phyloP scores from a whole-genome alignment of 169 alveolate species.

The Babesia sp. region DNA sequence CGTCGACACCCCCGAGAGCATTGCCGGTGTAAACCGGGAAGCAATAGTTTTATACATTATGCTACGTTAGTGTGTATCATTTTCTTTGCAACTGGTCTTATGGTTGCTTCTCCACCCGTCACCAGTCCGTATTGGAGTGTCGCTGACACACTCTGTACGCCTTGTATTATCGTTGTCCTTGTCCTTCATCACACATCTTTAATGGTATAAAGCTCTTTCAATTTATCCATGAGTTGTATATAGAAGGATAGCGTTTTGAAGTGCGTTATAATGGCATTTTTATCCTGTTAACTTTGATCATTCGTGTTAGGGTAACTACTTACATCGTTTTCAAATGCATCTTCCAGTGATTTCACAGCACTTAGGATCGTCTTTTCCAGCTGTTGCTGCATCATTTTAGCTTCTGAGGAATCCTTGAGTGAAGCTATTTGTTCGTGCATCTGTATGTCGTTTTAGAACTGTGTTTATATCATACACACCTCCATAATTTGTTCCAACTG shows the following conservation, averaged over 20 bases:
- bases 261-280: conserved; percentile 2
- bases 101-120: too few relatives aligned
- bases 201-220: not conserved
- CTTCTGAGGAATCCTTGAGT: conserved; percentile 15
- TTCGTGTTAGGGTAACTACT: not conserved
- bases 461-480: conserved; percentile 9
- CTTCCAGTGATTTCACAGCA: not conserved
- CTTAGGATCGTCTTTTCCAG: conserved; percentile 2
- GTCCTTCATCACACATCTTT: not conserved
- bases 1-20: not conserved
- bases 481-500: conserved; percentile 49
- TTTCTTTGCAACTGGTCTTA: not conserved
- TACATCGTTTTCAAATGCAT: conserved; percentile 28
- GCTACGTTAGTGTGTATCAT: conserved; percentile 4
- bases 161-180: too few relatives aligned
- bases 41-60: not conserved
- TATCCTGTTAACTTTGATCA: conserved; percentile 12
- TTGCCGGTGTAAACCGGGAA: not conserved
- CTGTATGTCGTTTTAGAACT: conserved; percentile 5
- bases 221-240: conserved; percentile 33
- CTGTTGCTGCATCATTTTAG: conserved; percentile 1
- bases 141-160: too few relatives aligned
- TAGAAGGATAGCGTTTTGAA: conserved; percentile 49
- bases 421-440: conserved; percentile 33
- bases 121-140: too few relatives aligned